Conservation (phyloP, 164 flowering plant genomes). For the Cinnamomum chago region DNA sequence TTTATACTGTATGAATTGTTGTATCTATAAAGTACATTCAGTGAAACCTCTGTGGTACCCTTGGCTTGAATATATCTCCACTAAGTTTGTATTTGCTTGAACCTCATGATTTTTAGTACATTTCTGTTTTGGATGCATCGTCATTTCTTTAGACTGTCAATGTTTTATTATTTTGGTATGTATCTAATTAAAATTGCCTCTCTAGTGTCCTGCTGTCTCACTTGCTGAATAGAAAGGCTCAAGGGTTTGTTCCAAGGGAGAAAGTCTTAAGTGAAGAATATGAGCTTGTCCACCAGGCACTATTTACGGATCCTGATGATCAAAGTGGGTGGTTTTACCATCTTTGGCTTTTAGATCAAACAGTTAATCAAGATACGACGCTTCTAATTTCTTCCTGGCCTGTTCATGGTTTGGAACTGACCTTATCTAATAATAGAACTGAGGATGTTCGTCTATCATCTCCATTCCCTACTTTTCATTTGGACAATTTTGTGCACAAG, state of each 20-base stretch:
- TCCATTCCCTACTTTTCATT: slow-evolving; percentile 24
- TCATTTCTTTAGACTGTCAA: not conserved
- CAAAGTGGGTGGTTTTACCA: slow-evolving; percentile 99
- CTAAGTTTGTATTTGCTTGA: not conserved
- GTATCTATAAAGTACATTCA: not conserved
- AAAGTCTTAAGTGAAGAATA: slow-evolving; percentile 63
- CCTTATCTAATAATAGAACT: slow-evolving; percentile 24
- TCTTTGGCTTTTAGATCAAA: slow-evolving; percentile 87
- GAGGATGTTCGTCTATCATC: slow-evolving; percentile 17
- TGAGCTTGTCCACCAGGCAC: slow-evolving; percentile 75
- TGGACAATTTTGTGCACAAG: slow-evolving; percentile 10
- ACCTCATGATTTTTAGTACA: not conserved
- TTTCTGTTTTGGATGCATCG: not conserved
- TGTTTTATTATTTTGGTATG: not conserved
- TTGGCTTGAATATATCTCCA: not conserved
- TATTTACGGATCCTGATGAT: slow-evolving; percentile 91
- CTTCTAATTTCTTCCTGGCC: slow-evolving; percentile 73
- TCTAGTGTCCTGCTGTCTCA: slow-evolving; percentile 62
- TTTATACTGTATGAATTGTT: too few species aligned
- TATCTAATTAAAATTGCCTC: slow-evolving; percentile 16
- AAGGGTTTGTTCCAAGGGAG: slow-evolving; percentile 51
- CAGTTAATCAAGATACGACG: slow-evolving; percentile 49
- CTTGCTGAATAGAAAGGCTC: slow-evolving; percentile 44
- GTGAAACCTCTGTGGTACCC: not conserved
- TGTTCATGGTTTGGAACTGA: slow-evolving; percentile 44